phyloP scores from a whole-genome alignment of 2,329 filamentous ascomycete species.

The Tolypocladium endophyticum region DNA sequence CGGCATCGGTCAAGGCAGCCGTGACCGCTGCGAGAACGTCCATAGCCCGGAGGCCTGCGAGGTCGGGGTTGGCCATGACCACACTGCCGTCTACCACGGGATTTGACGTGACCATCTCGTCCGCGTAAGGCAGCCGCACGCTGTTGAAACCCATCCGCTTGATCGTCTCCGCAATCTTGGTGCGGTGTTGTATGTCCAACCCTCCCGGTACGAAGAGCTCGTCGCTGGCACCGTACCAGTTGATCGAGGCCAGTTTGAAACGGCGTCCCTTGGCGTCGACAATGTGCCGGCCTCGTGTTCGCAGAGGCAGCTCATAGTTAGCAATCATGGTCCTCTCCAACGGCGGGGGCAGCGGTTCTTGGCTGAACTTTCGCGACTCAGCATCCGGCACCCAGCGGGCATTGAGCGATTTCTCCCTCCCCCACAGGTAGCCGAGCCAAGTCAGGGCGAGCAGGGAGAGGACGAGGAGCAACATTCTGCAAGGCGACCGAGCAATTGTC shows the following conservation, averaged over 20 bases:
- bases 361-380: constrained; percentile 33
- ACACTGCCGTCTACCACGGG: constrained; percentile 38
- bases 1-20: constrained; percentile 47
- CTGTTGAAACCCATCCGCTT: constrained; percentile 57
- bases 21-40: constrained; percentile 52
- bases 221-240: constrained; percentile 64
- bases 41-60: constrained; percentile 44
- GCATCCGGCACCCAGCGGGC: constrained; percentile 40
- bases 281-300: constrained; percentile 48
- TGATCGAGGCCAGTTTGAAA: constrained; percentile 54
- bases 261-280: constrained; percentile 45
- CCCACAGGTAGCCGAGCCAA: constrained; percentile 32
- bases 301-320: constrained; percentile 45
- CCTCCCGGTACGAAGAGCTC: constrained; percentile 55
- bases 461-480: constrained; percentile 26
- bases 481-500: not conserved
- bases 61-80: constrained; percentile 49
- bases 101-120: constrained; percentile 55
- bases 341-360: constrained; percentile 36
- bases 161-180: constrained; percentile 49
- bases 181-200: constrained; percentile 51
- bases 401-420: constrained; percentile 30
- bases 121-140: constrained; percentile 57
- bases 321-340: constrained; percentile 29
- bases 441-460: constrained; percentile 8